A percentile compares a stretch with the other conserved stretches of the same genome.
These are phyloP conservation scores for Vigna mungo DNA, from an alignment of 306 rosid species.

Conservation along the genomic window DNA sequence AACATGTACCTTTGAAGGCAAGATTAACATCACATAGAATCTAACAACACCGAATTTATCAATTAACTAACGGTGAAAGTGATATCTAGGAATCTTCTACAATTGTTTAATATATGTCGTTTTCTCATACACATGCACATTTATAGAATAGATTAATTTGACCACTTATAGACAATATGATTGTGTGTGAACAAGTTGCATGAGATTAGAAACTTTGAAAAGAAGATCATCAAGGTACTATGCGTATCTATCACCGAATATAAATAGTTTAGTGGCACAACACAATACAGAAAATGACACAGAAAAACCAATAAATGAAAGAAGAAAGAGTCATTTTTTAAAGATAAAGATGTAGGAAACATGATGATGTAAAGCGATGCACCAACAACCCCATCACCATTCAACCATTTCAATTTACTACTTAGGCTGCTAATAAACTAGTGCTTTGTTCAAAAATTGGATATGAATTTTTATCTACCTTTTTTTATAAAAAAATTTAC, in stretches of 20 bases:
- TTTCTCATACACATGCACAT: background rate
- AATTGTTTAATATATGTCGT: background rate
- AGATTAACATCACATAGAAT: background rate
- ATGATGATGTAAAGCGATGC: background rate
- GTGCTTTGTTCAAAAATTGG: no score
- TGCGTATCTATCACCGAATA: background rate
- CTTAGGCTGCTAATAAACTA: background rate
- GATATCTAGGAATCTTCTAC: background rate
- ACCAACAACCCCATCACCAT: constrained; percentile 6
- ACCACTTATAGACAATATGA: background rate
- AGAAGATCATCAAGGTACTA: background rate
- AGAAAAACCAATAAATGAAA: background rate
- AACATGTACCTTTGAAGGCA: no score
- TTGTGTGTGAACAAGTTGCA: constrained; percentile 22
- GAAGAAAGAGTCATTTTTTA: background rate
- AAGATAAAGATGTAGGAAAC: background rate
- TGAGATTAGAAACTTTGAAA: background rate
- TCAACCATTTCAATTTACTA: background rate
- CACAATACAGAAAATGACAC: background rate
- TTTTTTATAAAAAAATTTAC: no score
- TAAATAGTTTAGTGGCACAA: background rate
- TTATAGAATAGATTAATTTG: background rate
- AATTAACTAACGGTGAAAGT: background rate
- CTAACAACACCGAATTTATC: background rate
- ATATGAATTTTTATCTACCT: no score